Evolutionary conservation across 1,139 yeast genomes (phyloP), one percentile per base, ranked within the genome.

Genomic region (Blastobotrys raffinosifermentans): DNA sequence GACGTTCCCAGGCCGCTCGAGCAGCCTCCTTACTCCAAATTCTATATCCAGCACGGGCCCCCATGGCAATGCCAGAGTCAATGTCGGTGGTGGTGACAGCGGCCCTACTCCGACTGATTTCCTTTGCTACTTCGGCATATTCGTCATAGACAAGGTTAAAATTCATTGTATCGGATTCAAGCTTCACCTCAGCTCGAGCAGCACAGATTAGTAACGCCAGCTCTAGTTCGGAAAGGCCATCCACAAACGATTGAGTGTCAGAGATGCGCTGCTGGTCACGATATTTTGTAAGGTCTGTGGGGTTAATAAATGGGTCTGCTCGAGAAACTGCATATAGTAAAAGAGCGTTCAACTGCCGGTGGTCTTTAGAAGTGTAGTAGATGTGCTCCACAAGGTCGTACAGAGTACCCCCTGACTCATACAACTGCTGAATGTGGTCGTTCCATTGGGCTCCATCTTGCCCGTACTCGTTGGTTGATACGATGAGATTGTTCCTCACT

Each of bases 61-160:
- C 36, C 6, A n/a, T 21, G 4, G 32, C 29, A 6, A 19, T 19
- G 6, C 8, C 21, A 5, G 13, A 10, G 15, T 13, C 11, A 6
- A 14, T 8, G 13, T 36, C 43, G 3, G 39, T 40, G 16, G 36
- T 27, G 9, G 37, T n/a, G 4, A 38, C 17, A 1, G 53, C 50
- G 22, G 51, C 63, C 17, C 72, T 61, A 18, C 69, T 69, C 16
- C 64, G 51, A 43, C 76, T 72, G 43, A 70, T 60, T 1, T 57
- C 51, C 41, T 72, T 71, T 31, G 78, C 67, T 69, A 78, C 69
- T 1, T 62, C 64, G n/a, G 59, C 56, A 57, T 86, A 91, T 57
- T 91, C 97, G 27, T 77, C 77, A 55, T 80, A 82, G 0, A 81
- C 83, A 45, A 86, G 66, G 48, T 81, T 84, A 60, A 87, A 80